phyloP scores from a whole-genome alignment of 1,139 yeast genomes.

The Taiozyma sp. region DNA sequence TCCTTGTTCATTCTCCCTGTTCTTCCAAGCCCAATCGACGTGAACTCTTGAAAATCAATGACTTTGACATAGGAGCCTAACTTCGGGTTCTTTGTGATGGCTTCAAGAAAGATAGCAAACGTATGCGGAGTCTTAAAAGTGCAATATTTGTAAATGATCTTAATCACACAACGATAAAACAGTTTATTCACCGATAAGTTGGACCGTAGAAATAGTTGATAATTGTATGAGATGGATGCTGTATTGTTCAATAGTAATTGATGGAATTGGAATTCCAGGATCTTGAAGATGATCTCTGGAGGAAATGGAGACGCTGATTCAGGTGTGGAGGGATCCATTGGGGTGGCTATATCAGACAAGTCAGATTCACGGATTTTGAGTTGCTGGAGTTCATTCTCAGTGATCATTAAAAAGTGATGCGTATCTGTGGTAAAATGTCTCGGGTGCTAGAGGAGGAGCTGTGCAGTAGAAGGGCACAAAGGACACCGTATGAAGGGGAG shows the following conservation, averaged over 20 bases:
- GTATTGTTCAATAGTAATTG: slow-evolving; percentile 35
- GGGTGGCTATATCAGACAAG: background rate
- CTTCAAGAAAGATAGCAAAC: slow-evolving; percentile 64
- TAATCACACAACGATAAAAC: slow-evolving; percentile 31
- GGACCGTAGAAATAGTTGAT: slow-evolving; percentile 30
- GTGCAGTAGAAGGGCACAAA: too few species aligned
- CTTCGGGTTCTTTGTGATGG: slow-evolving; percentile 44
- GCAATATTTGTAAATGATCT: slow-evolving; percentile 32
- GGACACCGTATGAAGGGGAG: background rate
- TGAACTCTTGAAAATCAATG: slow-evolving; percentile 84
- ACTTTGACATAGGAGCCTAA: slow-evolving; percentile 69
- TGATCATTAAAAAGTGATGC: background rate
- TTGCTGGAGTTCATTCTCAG: background rate
- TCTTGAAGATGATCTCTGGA: slow-evolving; percentile 33
- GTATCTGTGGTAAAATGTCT: too few species aligned
- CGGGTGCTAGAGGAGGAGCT: too few species aligned
- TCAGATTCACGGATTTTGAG: background rate
- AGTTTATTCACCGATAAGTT: slow-evolving; percentile 31
- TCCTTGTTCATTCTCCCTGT: slow-evolving; percentile 88
- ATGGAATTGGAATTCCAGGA: slow-evolving; percentile 33
- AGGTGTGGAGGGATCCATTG: background rate
- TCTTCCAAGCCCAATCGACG: slow-evolving; percentile 86
- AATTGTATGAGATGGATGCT: slow-evolving; percentile 31
- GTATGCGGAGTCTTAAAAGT: slow-evolving; percentile 76
- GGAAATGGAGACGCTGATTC: slow-evolving; percentile 22